Evolutionary conservation across 176 grass and related monocot species (phyloP).

Genomic region (Eleusine coracana): DNA sequence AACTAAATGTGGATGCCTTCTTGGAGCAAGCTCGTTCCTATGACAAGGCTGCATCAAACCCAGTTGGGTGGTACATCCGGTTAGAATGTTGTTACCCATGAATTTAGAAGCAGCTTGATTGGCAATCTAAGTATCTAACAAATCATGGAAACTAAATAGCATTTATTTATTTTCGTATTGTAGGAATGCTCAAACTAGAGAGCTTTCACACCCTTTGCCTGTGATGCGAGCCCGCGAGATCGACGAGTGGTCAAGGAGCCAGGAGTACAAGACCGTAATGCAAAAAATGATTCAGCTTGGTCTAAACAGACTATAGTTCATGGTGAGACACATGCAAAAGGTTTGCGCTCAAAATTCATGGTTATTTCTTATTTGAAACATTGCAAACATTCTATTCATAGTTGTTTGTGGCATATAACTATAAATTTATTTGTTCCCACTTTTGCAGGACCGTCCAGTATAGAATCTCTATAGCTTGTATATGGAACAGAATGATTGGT

Average conservation of each 20-base stretch:
- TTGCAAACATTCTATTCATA: not conserved
- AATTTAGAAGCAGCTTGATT: conserved; percentile 13
- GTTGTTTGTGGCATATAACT: not conserved
- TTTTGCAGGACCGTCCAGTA: conserved; percentile 11
- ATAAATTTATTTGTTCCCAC: not conserved
- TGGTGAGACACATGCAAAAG: not conserved
- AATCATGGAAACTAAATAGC: not conserved
- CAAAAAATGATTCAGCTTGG: conserved; percentile 40
- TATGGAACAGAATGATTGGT: not conserved
- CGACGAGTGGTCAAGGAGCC: conserved; percentile 85
- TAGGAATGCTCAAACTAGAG: conserved; percentile 87
- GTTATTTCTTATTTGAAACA: not conserved
- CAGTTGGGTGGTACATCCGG: conserved; percentile 93
- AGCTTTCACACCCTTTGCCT: conserved; percentile 86
- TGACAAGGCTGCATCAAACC: conserved; percentile 80
- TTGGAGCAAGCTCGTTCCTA: conserved; percentile 98
- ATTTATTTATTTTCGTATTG: not conserved
- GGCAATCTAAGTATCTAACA: not conserved
- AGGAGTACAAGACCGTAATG: conserved; percentile 58
- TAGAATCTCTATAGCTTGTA: not conserved
- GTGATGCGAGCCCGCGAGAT: conserved; percentile 85
- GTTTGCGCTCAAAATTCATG: not conserved
- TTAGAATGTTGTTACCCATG: conserved; percentile 15
- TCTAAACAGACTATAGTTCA: not conserved
- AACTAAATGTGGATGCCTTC: conserved; percentile 93